Conservation (phyloP, 768 basidiomycete genomes). For the Macrolepiota fuliginosa region DNA sequence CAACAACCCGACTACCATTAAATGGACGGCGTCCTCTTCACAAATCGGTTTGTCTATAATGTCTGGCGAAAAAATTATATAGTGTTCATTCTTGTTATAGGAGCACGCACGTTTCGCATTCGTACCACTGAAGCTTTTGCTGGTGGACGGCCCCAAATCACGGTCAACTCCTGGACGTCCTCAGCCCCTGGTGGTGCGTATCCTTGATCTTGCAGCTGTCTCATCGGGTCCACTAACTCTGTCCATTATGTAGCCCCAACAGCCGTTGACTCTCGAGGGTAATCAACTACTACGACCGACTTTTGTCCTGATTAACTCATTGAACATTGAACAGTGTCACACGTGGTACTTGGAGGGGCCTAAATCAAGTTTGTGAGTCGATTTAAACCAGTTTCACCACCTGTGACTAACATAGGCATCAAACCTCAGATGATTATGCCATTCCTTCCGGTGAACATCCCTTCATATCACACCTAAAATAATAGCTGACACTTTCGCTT, state of each 20-base stretch:
- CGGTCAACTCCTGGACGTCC: slow-evolving; percentile 43
- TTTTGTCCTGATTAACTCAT: neutral
- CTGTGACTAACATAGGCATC: neutral
- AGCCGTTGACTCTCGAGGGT: slow-evolving; percentile 43
- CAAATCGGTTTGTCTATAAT: slow-evolving; percentile 31
- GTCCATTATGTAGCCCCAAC: slow-evolving; percentile 29
- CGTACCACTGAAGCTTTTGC: slow-evolving; percentile 45
- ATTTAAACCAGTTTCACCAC: neutral
- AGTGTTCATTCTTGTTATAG: slow-evolving; percentile 18
- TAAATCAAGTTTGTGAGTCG: slow-evolving; percentile 41
- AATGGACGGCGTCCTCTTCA: slow-evolving; percentile 38
- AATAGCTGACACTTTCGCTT: neutral
- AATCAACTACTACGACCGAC: slow-evolving; percentile 4
- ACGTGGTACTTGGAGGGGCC: slow-evolving; percentile 49
- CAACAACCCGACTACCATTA: slow-evolving; percentile 42
- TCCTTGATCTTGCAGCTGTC: neutral
- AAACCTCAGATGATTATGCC: slow-evolving; percentile 32
- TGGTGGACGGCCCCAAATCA: slow-evolving; percentile 43
- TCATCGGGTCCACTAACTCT: neutral
- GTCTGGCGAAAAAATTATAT: neutral
- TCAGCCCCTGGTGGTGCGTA: slow-evolving; percentile 33
- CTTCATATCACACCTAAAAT: neutral
- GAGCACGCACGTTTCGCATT: slow-evolving; percentile 44
- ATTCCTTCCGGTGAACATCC: slow-evolving; percentile 36
- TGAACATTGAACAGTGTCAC: slow-evolving; percentile 32